Percentiles rank a stretch among this genome's conserved stretches.
These are phyloP conservation scores for Podaxis rugospora DNA, from an alignment of 768 basidiomycete species.

Conservation along the genomic window DNA sequence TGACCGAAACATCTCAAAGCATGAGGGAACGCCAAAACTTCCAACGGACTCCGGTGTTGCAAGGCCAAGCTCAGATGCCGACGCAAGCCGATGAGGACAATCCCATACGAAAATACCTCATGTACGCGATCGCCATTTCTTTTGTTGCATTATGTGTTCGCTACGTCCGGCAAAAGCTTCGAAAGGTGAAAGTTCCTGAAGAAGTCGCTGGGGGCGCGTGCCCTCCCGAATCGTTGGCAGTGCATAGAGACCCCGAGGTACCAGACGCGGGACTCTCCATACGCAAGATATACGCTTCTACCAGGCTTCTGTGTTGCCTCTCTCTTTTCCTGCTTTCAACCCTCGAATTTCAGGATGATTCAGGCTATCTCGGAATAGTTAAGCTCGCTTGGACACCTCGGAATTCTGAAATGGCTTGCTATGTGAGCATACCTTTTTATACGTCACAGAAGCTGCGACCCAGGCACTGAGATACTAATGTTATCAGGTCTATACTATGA, in stretches of 20 bases:
- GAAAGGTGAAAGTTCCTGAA: not conserved
- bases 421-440: not conserved
- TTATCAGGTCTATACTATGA: not conserved
- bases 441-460: not conserved
- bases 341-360: not conserved
- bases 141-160: not conserved
- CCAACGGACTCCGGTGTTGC: not conserved
- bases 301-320: not conserved
- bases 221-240: not conserved
- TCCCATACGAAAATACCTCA: not conserved
- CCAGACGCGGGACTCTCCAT: not conserved
- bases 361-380: not conserved
- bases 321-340: not conserved
- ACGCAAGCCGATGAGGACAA: not conserved
- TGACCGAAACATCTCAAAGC: not conserved
- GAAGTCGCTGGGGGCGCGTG: not conserved
- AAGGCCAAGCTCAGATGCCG: not conserved
- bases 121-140: not conserved
- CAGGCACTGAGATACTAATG: not conserved
- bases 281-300: not conserved
- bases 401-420: not conserved
- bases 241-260: no score
- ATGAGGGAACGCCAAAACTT: not conserved
- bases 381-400: not conserved
- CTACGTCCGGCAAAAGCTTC: not conserved